Percentiles rank a stretch among this genome's conserved stretches.
These are phyloP conservation scores for Hypoxylon crocopeplum DNA, from an alignment of 495 filamentous ascomycete genomes.

Conservation along the genomic window DNA sequence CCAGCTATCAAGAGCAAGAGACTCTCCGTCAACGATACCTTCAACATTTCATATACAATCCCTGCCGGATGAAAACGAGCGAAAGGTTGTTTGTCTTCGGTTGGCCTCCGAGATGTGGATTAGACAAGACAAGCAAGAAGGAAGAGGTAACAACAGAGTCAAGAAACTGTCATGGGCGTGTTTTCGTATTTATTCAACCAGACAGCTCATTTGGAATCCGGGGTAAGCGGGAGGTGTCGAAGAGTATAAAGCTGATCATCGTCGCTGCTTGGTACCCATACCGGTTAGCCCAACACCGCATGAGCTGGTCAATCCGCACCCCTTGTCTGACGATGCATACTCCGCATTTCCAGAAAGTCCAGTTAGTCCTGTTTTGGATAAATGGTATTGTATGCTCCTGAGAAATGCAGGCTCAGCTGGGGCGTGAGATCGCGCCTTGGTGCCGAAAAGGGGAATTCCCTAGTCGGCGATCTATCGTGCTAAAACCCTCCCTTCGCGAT, in stretches of 20 bases:
- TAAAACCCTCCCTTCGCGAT: background rate
- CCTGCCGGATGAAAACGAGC: slow-evolving; percentile 1
- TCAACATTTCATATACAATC: slow-evolving; percentile 8
- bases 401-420: slow-evolving; percentile 1
- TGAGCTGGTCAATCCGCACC: background rate
- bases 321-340: slow-evolving; percentile 8
- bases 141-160: slow-evolving; percentile 1
- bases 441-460: slow-evolving; percentile 12
- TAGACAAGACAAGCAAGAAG: no score
- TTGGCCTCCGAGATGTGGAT: background rate
- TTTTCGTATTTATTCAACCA: slow-evolving; percentile 16
- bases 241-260: slow-evolving; percentile 4
- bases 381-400: background rate
- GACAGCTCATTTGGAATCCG: background rate
- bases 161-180: background rate
- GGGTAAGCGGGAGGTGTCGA: background rate
- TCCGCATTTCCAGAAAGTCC: slow-evolving; percentile 1
- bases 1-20: slow-evolving; percentile 15
- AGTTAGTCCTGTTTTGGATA: background rate
- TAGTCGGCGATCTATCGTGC: slow-evolving; percentile 2
- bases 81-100: slow-evolving; percentile 8
- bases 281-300: background rate
- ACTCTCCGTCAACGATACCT: background rate
- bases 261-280: slow-evolving; percentile 12
- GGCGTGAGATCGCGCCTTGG: slow-evolving; percentile 20